These are phyloP conservation scores for Pythium vanterpoolii DNA, from an alignment of 352 stramenopile genomes.

Conservation along the genomic window DNA sequence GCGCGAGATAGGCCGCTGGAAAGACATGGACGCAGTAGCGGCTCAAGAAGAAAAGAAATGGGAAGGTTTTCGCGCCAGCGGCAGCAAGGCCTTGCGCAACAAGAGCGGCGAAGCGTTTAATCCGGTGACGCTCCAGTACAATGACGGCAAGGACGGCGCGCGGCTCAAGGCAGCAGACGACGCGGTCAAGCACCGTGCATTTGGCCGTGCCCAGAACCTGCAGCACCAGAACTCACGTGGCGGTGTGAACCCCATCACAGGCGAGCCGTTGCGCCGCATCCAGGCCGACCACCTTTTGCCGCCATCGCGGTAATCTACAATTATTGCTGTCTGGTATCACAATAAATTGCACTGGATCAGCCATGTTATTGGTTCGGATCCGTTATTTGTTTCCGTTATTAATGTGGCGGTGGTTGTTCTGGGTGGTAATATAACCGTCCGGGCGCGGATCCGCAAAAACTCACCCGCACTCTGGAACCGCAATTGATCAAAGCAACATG, in stretches of 20 bases:
- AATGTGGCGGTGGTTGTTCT: too few relatives aligned
- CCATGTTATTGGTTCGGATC: constrained; percentile 19
- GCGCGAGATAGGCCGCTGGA: constrained; percentile 83
- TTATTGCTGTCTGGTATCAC: too few relatives aligned
- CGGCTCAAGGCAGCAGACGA: constrained; percentile 63
- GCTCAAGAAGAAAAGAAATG: constrained; percentile 70
- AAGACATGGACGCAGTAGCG: constrained; percentile 65
- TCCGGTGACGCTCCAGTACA: constrained; percentile 85
- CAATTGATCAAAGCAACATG: constrained; percentile 30
- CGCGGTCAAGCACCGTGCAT: constrained; percentile 67
- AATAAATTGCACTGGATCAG: not conserved
- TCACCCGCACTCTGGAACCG: constrained; percentile 1
- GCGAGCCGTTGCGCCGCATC: constrained; percentile 47
- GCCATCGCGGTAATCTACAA: constrained; percentile 13
- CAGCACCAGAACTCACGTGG: constrained; percentile 76
- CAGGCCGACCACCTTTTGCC: constrained; percentile 50
- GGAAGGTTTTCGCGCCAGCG: constrained; percentile 49
- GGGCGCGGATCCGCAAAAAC: not conserved
- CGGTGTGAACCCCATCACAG: constrained; percentile 87
- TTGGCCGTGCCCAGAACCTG: constrained; percentile 76
- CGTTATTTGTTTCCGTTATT: constrained; percentile 31
- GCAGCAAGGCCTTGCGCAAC: constrained; percentile 85
- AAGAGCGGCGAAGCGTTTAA: constrained; percentile 87
- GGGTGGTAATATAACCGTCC: constrained; percentile 3
- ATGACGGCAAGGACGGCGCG: constrained; percentile 78